phyloP scores from a whole-genome alignment of 2,329 filamentous ascomycete species.

The Microsporum audouinii region DNA sequence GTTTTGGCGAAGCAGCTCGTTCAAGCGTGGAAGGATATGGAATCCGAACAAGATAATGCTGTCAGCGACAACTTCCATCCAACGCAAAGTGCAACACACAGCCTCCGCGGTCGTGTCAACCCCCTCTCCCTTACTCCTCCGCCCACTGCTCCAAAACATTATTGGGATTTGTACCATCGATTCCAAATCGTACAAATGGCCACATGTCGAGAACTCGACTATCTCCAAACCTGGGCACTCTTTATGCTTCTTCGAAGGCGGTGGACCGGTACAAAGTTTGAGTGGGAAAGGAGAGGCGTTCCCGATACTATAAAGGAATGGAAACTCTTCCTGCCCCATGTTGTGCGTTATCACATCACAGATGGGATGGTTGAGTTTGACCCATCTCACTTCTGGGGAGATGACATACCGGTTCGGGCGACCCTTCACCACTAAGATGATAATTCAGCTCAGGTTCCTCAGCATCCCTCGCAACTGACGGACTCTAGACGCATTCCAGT shows the following conservation, averaged over 20 bases:
- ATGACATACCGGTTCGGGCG: slow-evolving; percentile 1
- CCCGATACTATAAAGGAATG: slow-evolving; percentile 41
- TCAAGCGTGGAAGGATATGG: neutral
- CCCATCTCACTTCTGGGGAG: slow-evolving; percentile 18
- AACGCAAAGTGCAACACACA: too few relatives aligned
- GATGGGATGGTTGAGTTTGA: slow-evolving; percentile 33
- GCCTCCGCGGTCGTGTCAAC: neutral
- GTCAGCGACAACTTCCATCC: neutral
- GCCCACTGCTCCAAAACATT: neutral
- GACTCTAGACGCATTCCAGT: neutral
- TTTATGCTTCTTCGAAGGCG: slow-evolving; percentile 11
- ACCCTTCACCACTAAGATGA: neutral
- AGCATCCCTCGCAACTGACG: neutral
- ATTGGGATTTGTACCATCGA: slow-evolving; percentile 11
- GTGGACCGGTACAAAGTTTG: slow-evolving; percentile 13
- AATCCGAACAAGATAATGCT: neutral
- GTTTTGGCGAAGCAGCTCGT: slow-evolving; percentile 2
- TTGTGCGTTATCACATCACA: slow-evolving; percentile 27
- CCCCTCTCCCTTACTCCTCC: slow-evolving; percentile 1
- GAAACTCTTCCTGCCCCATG: slow-evolving; percentile 35
- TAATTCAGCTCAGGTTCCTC: neutral
- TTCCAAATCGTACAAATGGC: slow-evolving; percentile 9
- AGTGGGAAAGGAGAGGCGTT: slow-evolving; percentile 28
- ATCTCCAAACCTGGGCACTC: slow-evolving; percentile 14
- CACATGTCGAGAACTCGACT: slow-evolving; percentile 9